Percentiles rank a stretch among this genome's conserved stretches.
Evolutionary conservation across 2,329 filamentous ascomycete genomes (phyloP).

Genomic region (Leptographium lundbergii): DNA sequence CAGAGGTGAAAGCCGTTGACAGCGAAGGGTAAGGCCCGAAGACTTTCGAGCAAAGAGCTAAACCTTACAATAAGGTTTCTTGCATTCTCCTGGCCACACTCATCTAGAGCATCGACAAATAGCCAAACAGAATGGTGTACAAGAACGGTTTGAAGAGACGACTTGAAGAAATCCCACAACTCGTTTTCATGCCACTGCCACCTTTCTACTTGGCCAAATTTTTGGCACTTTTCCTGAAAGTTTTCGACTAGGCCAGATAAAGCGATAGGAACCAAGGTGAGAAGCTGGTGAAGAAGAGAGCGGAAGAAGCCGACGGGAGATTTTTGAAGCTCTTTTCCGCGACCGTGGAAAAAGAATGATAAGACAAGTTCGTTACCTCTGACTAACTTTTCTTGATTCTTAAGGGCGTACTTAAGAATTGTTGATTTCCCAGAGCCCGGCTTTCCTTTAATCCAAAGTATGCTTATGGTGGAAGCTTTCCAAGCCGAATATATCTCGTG

Average conservation of each 20-base stretch:
- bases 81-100: background rate
- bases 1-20: background rate
- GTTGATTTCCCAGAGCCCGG: conserved; percentile 17
- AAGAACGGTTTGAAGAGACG: background rate
- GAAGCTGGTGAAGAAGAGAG: conserved; percentile 21
- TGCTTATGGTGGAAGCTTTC: background rate
- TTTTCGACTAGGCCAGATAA: conserved; percentile 7
- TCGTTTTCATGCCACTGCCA: background rate
- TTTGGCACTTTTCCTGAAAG: background rate
- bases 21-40: background rate
- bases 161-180: background rate
- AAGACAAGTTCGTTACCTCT: conserved; percentile 9
- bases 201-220: conserved; percentile 4
- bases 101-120: background rate
- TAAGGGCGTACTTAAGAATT: conserved; percentile 20
- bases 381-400: background rate
- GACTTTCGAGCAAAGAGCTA: background rate
- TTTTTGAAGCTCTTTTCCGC: conserved; percentile 20
- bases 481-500: background rate
- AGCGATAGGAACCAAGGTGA: conserved; percentile 13
- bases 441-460: conserved; percentile 28
- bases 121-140: background rate
- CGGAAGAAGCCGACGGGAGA: conserved; percentile 20
- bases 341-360: conserved; percentile 24
- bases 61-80: background rate